Evolutionary conservation across 2,329 filamentous ascomycete species (phyloP).

Genomic region (Colletotrichum musicola): DNA sequence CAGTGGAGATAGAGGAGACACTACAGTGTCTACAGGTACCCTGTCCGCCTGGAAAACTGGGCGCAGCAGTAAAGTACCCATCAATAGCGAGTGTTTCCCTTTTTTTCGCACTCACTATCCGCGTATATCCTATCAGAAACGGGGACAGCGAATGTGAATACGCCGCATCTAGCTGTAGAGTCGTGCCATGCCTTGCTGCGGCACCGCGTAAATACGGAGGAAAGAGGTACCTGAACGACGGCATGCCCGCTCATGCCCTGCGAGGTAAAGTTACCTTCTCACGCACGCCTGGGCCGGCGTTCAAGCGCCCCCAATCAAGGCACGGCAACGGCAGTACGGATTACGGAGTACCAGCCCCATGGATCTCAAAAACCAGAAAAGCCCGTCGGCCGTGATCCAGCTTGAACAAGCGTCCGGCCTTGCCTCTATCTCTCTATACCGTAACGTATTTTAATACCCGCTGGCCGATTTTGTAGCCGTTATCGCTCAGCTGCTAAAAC

Average conservation of each 20-base stretch:
- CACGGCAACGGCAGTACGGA: conserved; percentile 1
- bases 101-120: background rate
- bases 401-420: background rate
- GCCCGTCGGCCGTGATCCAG: background rate
- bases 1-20: conserved; percentile 1
- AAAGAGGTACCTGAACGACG: no score
- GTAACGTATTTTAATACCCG: background rate
- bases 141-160: no score
- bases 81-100: background rate
- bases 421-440: background rate
- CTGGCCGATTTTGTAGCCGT: background rate
- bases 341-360: background rate
- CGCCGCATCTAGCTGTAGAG: background rate
- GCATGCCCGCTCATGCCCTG: background rate
- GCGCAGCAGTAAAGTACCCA: conserved; percentile 22
- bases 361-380: background rate
- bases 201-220: background rate
- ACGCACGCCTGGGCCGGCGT: conserved; percentile 18
- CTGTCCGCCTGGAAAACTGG: conserved; percentile 30
- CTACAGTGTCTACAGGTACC: background rate
- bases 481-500: no score
- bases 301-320: conserved; percentile 8
- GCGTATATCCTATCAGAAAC: conserved; percentile 26
- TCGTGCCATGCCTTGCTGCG: background rate
- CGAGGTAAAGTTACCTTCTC: conserved; percentile 26